These are phyloP conservation scores for Microbotryum intermedium DNA, from an alignment of 1,284 basidiomycete species.

Conservation along the genomic window DNA sequence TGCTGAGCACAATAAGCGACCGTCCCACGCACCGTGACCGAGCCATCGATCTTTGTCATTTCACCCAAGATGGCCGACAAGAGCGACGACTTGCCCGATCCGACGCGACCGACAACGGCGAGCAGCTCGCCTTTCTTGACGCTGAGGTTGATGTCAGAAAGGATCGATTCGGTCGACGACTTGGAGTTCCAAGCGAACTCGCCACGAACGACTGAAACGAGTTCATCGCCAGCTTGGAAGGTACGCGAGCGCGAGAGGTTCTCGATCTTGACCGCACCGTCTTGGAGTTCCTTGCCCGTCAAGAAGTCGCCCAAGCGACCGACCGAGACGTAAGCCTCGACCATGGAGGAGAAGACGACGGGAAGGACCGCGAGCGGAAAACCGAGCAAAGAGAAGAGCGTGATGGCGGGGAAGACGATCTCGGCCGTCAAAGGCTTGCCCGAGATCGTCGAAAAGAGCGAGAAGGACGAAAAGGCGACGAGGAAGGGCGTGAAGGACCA, in stretches of 20 bases:
- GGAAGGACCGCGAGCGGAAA: conserved; percentile 61
- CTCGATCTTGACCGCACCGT: conserved; percentile 54
- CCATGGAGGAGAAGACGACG: conserved; percentile 55
- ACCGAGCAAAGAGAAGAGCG: conserved; percentile 79
- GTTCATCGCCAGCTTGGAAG: conserved; percentile 53
- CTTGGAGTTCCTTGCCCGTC: conserved; percentile 67
- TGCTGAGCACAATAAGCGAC: conserved; percentile 85
- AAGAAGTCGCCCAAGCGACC: conserved; percentile 72
- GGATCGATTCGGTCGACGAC: conserved; percentile 47
- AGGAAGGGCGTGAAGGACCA: conserved; percentile 46
- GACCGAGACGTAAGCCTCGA: conserved; percentile 79
- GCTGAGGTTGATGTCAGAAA: conserved; percentile 66
- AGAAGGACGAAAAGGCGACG: conserved; percentile 81
- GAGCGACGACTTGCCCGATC: conserved; percentile 65
- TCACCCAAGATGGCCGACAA: conserved; percentile 67
- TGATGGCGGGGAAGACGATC: conserved; percentile 88
- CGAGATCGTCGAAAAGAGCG: conserved; percentile 63
- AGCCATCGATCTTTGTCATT: conserved; percentile 69
- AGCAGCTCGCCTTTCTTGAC: conserved; percentile 79
- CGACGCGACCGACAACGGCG: conserved; percentile 79
- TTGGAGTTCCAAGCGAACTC: conserved; percentile 41
- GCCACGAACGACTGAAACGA: conserved; percentile 47
- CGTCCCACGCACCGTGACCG: conserved; percentile 57
- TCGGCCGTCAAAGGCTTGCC: conserved; percentile 72
- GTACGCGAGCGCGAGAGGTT: conserved; percentile 37